Evolutionary conservation across 2,329 filamentous ascomycete genomes (phyloP).

Genomic region (Drechslerella coelobrocha): DNA sequence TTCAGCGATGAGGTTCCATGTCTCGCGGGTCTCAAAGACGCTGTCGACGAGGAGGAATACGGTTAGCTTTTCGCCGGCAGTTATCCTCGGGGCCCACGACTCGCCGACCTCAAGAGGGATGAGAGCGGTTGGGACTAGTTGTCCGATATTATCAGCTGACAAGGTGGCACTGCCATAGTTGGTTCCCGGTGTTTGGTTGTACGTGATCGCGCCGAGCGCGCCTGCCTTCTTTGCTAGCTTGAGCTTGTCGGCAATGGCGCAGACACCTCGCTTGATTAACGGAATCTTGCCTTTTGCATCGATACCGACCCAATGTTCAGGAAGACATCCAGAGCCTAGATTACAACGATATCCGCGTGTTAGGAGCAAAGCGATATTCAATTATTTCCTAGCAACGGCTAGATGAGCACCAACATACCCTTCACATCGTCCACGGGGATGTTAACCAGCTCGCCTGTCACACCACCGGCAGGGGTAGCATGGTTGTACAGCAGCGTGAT

Average conservation of each 20-base stretch:
- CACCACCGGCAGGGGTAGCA: constrained; percentile 60
- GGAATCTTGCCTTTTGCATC: constrained; percentile 61
- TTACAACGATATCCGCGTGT: not conserved
- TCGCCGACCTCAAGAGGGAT: constrained; percentile 58
- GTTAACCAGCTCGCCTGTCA: constrained; percentile 58
- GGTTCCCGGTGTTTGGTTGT: constrained; percentile 66
- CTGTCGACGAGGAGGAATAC: constrained; percentile 51
- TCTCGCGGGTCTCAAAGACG: constrained; percentile 51
- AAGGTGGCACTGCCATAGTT: constrained; percentile 60
- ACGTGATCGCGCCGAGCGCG: constrained; percentile 60
- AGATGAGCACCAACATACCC: constrained; percentile 21
- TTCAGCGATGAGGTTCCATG: constrained; percentile 66
- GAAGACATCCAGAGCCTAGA: constrained; percentile 58
- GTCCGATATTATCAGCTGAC: constrained; percentile 36
- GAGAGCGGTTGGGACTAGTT: constrained; percentile 57
- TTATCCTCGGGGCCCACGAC: constrained; percentile 56
- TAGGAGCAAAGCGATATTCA: constrained; percentile 1
- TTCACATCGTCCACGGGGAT: constrained; percentile 58
- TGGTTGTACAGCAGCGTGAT: constrained; percentile 62
- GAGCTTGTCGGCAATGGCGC: constrained; percentile 61
- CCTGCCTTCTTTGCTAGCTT: constrained; percentile 60
- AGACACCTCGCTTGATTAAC: constrained; percentile 61
- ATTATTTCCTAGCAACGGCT: not conserved
- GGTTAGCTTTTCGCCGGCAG: constrained; percentile 55
- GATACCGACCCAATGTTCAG: constrained; percentile 61